phyloP scores from a whole-genome alignment of 768 basidiomycete genomes.

The Strobilomyces confusus region DNA sequence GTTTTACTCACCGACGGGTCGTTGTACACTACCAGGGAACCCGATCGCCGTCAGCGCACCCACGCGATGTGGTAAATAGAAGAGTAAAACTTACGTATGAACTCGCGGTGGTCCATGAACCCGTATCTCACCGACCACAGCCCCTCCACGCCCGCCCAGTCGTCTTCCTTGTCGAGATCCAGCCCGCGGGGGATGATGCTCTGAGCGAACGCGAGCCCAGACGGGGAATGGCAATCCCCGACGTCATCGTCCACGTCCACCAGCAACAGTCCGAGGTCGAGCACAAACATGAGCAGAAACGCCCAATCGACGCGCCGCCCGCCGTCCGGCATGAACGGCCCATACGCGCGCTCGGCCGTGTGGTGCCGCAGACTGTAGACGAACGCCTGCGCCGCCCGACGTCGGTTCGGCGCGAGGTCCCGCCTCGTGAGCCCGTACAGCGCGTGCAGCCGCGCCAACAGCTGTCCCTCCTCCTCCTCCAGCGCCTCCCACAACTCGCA shows the following conservation, averaged over 20 bases:
- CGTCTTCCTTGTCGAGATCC: slow-evolving; percentile 28
- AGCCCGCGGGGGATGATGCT: slow-evolving; percentile 40
- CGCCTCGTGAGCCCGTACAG: slow-evolving; percentile 50
- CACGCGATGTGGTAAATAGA: not conserved
- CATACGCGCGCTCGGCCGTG: slow-evolving; percentile 44
- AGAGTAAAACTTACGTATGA: slow-evolving; percentile 47
- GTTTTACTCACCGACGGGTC: slow-evolving; percentile 27
- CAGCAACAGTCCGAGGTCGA: slow-evolving; percentile 52
- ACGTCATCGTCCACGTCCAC: slow-evolving; percentile 37
- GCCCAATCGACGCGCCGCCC: slow-evolving; percentile 53
- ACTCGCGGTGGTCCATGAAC: slow-evolving; percentile 64
- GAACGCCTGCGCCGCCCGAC: slow-evolving; percentile 45
- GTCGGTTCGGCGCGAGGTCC: slow-evolving; percentile 35
- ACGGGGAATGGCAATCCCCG: slow-evolving; percentile 29
- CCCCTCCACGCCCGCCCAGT: slow-evolving; percentile 46
- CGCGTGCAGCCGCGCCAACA: slow-evolving; percentile 51
- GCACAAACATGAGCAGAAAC: slow-evolving; percentile 53
- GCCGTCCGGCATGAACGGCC: slow-evolving; percentile 49
- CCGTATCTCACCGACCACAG: slow-evolving; percentile 62
- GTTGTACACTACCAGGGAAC: slow-evolving; percentile 44
- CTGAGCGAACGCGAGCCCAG: slow-evolving; percentile 55
- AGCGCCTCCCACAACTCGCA: slow-evolving; percentile 19
- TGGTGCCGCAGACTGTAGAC: slow-evolving; percentile 66
- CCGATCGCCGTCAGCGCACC: slow-evolving; percentile 3
- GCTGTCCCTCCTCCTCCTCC: slow-evolving; percentile 38